Conservation (phyloP, 768 basidiomycete genomes). For the Pleurotus giganteus region DNA sequence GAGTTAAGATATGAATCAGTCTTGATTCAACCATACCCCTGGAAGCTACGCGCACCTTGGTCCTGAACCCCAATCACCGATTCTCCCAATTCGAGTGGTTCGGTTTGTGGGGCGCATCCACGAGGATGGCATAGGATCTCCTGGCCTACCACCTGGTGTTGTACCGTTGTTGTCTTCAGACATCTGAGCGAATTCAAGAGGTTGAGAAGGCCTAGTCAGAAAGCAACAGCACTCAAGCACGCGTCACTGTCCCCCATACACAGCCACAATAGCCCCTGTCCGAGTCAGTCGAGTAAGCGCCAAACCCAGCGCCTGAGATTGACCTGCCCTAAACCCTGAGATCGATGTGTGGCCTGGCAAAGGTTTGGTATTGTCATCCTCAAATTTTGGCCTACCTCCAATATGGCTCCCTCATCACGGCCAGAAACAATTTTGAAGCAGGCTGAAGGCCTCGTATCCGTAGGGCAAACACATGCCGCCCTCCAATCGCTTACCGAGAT, state of each 20-base stretch:
- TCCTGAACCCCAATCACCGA: conserved; percentile 13
- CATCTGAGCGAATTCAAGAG: no score
- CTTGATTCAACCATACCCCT: neutral
- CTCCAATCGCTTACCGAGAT: conserved; percentile 89
- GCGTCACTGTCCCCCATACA: no score
- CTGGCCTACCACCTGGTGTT: neutral
- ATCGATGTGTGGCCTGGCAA: no score
- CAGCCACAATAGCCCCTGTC: no score
- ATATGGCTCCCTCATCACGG: conserved; percentile 88
- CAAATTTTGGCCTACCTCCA: conserved; percentile 15
- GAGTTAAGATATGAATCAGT: neutral
- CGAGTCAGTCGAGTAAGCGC: no score
- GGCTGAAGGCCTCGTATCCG: conserved; percentile 91
- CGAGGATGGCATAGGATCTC: neutral
- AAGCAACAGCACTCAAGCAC: no score
- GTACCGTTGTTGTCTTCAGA: neutral
- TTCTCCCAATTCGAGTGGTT: neutral
- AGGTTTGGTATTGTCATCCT: neutral
- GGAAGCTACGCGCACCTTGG: neutral
- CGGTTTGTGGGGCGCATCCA: neutral
- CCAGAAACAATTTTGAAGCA: conserved; percentile 90
- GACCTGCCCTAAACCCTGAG: neutral
- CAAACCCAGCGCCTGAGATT: no score
- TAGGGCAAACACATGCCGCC: conserved; percentile 87
- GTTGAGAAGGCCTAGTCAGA: no score